Percentiles rank a stretch among this genome's conserved stretches.
These are phyloP conservation scores for Monilinia aucupariae DNA, from an alignment of 2,329 filamentous ascomycete species.

Conservation along the genomic window DNA sequence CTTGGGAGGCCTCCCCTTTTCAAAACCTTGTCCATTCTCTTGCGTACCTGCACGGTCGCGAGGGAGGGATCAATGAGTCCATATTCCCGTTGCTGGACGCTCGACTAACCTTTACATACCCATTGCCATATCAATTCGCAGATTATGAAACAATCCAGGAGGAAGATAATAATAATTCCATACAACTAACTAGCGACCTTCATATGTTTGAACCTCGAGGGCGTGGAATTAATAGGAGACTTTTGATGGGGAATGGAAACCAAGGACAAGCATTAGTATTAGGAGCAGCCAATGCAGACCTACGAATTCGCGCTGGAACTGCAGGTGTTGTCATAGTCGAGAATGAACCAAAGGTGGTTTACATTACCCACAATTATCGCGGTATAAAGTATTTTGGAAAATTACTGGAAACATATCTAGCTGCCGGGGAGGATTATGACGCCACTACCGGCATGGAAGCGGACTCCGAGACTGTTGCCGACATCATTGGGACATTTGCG, in stretches of 20 bases:
- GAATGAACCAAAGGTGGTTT: conserved; percentile 66
- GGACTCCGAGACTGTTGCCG: conserved; percentile 58
- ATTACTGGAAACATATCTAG: conserved; percentile 62
- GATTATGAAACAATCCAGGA: conserved; percentile 75
- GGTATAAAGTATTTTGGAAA: conserved; percentile 74
- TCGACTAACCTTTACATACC: conserved; percentile 71
- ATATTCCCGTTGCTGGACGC: conserved; percentile 52
- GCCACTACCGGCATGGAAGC: conserved; percentile 43
- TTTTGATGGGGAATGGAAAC: conserved; percentile 6
- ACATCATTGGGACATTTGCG: conserved; percentile 69
- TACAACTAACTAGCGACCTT: conserved; percentile 60
- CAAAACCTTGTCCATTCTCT: conserved; percentile 65
- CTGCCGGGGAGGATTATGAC: conserved; percentile 45
- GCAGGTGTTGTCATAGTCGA: conserved; percentile 71
- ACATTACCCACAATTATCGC: conserved; percentile 72
- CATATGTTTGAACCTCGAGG: conserved; percentile 52
- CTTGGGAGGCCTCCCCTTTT: conserved; percentile 78
- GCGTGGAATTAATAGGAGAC: conserved; percentile 3
- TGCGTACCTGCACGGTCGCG: conserved; percentile 42
- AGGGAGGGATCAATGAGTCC: conserved; percentile 36
- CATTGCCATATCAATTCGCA: conserved; percentile 64
- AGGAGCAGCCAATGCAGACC: conserved; percentile 40
- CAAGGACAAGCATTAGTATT: conserved; percentile 23
- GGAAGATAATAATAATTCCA: conserved; percentile 77
- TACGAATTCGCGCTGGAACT: conserved; percentile 61